These are phyloP conservation scores for Exserohilum rostratum DNA, from an alignment of 2,329 filamentous ascomycete species.

Conservation along the genomic window DNA sequence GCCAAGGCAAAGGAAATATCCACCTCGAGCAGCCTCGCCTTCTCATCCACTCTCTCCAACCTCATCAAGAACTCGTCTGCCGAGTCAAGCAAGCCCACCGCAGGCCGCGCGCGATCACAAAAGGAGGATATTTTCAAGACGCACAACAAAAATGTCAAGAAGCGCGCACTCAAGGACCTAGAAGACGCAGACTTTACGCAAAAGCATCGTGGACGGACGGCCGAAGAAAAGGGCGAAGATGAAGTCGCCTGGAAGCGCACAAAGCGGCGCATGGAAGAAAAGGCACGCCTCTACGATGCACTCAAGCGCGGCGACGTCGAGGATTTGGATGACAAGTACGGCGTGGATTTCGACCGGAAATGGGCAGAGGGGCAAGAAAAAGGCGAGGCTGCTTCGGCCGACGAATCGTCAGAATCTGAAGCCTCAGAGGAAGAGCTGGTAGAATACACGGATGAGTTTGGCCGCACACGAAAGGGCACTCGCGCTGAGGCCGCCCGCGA, in stretches of 20 bases:
- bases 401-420: conserved; percentile 41
- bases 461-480: conserved; percentile 77
- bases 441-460: conserved; percentile 91
- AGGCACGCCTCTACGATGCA: conserved; percentile 83
- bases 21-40: conserved; percentile 76
- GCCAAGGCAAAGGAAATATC: conserved; percentile 66
- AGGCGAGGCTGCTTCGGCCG: conserved; percentile 52
- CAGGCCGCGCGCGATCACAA: conserved; percentile 61
- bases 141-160: conserved; percentile 67
- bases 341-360: conserved; percentile 95
- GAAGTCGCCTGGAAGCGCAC: conserved; percentile 66
- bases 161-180: conserved; percentile 66
- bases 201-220: conserved; percentile 66
- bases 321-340: conserved; percentile 65
- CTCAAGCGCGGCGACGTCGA: conserved; percentile 85
- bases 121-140: conserved; percentile 74
- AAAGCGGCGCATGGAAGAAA: conserved; percentile 84
- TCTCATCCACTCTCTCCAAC: conserved; percentile 84
- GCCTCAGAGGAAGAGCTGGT: conserved; percentile 66
- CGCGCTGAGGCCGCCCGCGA: conserved; percentile 69
- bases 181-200: conserved; percentile 64
- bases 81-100: conserved; percentile 50
- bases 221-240: conserved; percentile 60
- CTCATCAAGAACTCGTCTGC: conserved; percentile 66
- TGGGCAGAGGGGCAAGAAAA: conserved; percentile 74